Percentiles rank a stretch among this genome's conserved stretches.
Evolutionary conservation across 495 filamentous ascomycete species (phyloP).

Genomic region (Penicillium tannophilum): DNA sequence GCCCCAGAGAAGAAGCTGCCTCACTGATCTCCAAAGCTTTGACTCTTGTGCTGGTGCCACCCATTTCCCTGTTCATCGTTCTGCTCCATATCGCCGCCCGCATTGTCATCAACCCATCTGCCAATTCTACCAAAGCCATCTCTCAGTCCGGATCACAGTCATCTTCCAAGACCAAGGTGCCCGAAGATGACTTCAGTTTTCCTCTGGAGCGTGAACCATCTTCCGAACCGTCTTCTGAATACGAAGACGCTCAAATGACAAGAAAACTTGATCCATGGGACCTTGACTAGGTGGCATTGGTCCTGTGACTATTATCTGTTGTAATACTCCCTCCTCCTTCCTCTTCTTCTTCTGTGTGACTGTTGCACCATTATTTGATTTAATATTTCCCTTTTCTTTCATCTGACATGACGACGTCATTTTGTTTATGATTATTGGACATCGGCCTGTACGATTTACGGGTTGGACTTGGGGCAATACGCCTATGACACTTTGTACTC

Average conservation of each 20-base stretch:
- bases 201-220: constrained; percentile 40
- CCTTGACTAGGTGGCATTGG: constrained; percentile 26
- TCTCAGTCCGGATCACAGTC: constrained; percentile 11
- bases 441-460: background rate
- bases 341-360: constrained; percentile 9
- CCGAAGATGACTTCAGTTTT: constrained; percentile 46
- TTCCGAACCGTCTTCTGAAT: constrained; percentile 35
- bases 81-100: constrained; percentile 79
- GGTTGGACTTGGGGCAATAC: constrained; percentile 12
- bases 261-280: constrained; percentile 36
- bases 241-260: constrained; percentile 23
- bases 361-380: constrained; percentile 16
- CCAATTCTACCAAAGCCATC: constrained; percentile 22
- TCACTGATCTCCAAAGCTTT: constrained; percentile 74
- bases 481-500: constrained; percentile 29
- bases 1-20: constrained; percentile 56
- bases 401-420: constrained; percentile 21
- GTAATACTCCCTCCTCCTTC: background rate
- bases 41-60: constrained; percentile 73
- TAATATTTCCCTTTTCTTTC: constrained; percentile 19
- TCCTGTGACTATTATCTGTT: background rate
- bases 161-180: background rate
- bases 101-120: constrained; percentile 60
- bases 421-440: constrained; percentile 20
- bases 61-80: constrained; percentile 70